phyloP scores from a whole-genome alignment of 2,329 filamentous ascomycete genomes.

The Colletotrichum tropicale region DNA sequence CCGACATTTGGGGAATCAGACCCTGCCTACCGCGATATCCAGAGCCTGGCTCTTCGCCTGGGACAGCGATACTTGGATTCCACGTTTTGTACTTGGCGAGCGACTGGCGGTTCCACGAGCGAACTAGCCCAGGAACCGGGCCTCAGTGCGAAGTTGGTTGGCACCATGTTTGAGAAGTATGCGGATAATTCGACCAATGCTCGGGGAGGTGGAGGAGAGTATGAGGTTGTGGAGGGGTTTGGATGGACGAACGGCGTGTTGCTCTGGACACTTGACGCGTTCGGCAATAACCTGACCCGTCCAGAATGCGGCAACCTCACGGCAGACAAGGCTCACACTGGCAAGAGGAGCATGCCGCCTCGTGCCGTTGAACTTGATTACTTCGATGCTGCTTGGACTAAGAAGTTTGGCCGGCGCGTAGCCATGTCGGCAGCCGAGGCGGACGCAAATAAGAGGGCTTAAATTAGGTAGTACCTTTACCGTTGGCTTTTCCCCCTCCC shows the following conservation, averaged over 20 bases:
- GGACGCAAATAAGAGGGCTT: not conserved
- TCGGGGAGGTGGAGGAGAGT: conserved; percentile 70
- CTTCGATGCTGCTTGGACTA: conserved; percentile 52
- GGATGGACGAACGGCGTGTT: conserved; percentile 74
- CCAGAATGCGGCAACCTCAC: conserved; percentile 61
- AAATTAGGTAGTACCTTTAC: too few species aligned
- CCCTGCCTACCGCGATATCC: conserved; percentile 57
- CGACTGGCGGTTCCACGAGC: conserved; percentile 66
- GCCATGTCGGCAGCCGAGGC: not conserved
- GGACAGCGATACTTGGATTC: conserved; percentile 71
- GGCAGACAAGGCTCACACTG: conserved; percentile 38
- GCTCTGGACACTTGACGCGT: conserved; percentile 69
- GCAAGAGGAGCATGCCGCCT: conserved; percentile 30
- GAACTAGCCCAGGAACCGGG: conserved; percentile 55
- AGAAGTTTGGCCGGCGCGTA: conserved; percentile 44
- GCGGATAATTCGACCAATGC: conserved; percentile 63
- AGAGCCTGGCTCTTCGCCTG: conserved; percentile 60
- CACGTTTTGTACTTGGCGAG: conserved; percentile 73
- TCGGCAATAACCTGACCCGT: conserved; percentile 57
- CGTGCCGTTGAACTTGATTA: conserved; percentile 51
- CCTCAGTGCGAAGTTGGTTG: conserved; percentile 44
- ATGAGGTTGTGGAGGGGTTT: conserved; percentile 72
- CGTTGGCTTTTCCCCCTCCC: not conserved
- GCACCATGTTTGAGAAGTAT: conserved; percentile 76
- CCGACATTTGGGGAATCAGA: conserved; percentile 58